A percentile compares a stretch with the other conserved stretches of the same genome.
phyloP scores from a whole-genome alignment of 2,329 filamentous ascomycete genomes.

The Metarhizium robertsii region DNA sequence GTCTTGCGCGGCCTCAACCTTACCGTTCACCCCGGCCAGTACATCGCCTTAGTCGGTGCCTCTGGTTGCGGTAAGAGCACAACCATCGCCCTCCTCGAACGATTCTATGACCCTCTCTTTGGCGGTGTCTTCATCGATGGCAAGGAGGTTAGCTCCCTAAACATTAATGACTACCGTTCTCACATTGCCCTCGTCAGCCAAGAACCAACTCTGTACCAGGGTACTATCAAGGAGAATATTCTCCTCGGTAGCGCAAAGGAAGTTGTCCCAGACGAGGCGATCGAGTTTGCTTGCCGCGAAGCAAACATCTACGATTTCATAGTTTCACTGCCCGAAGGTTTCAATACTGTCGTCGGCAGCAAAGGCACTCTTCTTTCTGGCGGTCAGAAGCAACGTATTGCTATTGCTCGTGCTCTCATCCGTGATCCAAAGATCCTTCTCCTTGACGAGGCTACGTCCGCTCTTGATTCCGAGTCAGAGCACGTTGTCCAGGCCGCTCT shows the following conservation, averaged over 20 bases:
- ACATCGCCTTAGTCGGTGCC: constrained; percentile 84
- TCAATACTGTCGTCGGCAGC: constrained; percentile 75
- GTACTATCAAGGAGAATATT: constrained; percentile 85
- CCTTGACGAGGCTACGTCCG: constrained; percentile 72
- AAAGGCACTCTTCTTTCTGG: constrained; percentile 81
- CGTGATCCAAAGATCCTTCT: constrained; percentile 84
- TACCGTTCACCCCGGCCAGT: constrained; percentile 65
- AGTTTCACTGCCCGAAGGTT: constrained; percentile 73
- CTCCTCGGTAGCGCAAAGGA: constrained; percentile 63
- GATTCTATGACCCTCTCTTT: constrained; percentile 83
- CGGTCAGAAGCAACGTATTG: constrained; percentile 90
- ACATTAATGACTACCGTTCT: constrained; percentile 77
- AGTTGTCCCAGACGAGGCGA: constrained; percentile 58
- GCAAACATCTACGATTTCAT: constrained; percentile 93
- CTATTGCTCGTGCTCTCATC: constrained; percentile 83
- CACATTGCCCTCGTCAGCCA: constrained; percentile 84
- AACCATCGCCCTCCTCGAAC: constrained; percentile 82
- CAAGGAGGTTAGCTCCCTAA: constrained; percentile 69
- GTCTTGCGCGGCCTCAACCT: constrained; percentile 79
- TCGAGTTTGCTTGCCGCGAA: constrained; percentile 75
- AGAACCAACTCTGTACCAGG: constrained; percentile 91
- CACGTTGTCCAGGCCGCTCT: constrained; percentile 73
- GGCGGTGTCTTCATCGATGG: constrained; percentile 78
- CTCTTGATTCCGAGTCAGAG: constrained; percentile 68
- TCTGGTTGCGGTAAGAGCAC: constrained; percentile 93